phyloP scores from a whole-genome alignment of 495 filamentous ascomycete genomes.

The Mytilinidion resinicola region DNA sequence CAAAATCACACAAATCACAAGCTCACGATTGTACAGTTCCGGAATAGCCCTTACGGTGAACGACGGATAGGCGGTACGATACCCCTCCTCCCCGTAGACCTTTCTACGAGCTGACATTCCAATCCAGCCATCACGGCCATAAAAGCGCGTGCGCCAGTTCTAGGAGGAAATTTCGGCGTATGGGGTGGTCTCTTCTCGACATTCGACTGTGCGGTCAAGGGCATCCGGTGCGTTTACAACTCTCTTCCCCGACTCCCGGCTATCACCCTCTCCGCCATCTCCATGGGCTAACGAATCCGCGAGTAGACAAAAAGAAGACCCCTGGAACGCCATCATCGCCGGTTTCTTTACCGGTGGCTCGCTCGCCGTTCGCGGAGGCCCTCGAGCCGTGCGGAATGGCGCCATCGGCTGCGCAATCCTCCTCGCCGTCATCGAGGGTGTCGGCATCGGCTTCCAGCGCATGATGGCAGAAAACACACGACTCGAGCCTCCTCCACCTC shows the following conservation, averaged over 20 bases:
- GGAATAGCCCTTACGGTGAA: conserved; percentile 71
- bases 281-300: conserved; percentile 4
- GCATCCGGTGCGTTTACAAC: conserved; percentile 47
- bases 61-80: conserved; percentile 70
- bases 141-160: conserved; percentile 90
- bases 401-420: conserved; percentile 93
- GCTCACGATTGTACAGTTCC: conserved; percentile 11
- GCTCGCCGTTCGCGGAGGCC: conserved; percentile 82
- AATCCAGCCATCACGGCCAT: conserved; percentile 73
- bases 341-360: conserved; percentile 96
- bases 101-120: not conserved
- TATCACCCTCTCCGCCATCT: not conserved
- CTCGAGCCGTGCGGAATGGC: conserved; percentile 81
- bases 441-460: conserved; percentile 92
- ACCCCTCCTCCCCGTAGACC: not conserved
- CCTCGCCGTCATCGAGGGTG: conserved; percentile 92
- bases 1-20: not conserved
- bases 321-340: conserved; percentile 91
- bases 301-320: conserved; percentile 78
- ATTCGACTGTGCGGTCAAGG: conserved; percentile 97
- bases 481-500: conserved; percentile 54
- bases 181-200: conserved; percentile 95
- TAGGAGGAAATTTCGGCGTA: conserved; percentile 95
- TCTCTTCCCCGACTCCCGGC: not conserved
- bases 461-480: conserved; percentile 91